Evolutionary conservation across 1,284 basidiomycete species (phyloP), one percentile per base, ranked within the genome.

Genomic region (Taiwanofungus camphoratus): DNA sequence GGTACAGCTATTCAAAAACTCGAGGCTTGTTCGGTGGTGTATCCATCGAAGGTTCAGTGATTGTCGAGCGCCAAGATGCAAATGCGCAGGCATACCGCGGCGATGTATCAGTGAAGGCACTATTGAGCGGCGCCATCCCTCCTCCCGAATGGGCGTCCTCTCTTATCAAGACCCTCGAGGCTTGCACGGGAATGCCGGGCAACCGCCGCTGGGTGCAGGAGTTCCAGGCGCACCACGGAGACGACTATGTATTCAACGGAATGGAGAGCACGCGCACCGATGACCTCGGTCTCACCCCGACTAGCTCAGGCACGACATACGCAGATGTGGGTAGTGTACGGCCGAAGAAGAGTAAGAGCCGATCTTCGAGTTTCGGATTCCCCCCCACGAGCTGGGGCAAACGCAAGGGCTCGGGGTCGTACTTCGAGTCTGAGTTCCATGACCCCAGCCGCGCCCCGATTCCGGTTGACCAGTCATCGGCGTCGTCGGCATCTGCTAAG

Each of bases 1-100:
- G 82, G 81, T 92, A 95, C 65, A 90, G 86, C 52, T 99, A 99
- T 64, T 94, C 90, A 3, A 93, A 94, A 64, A 94, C 92, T 3
- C 82, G 90, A 51, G 95, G 95, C 9, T 74, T 97, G 1, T 96
- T 96, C 52, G 92, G 87, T 32, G 87, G 65, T 7, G 63, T 87
- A 13, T 92, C 90, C 7, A 68, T 98, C 26, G 94, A 98, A 72
- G 95, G 95, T 8, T 92, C 89, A 1, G 84, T 97, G 33, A 93
- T 99, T 42, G 76, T 96, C 16, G 95, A 98, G 63, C 81, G 96
- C 20, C 85, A 92, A 59, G 96, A 99, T 61, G 89, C 90, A 6
- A 93, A 94, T 59, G 69, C 78, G 2, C 70, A 84, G 36, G 90
- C 91, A 3, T 95, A 94, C 59, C 72, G 76, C 24, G 74, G 78